Conservation (phyloP, 495 filamentous ascomycete species). For the Terfezia claveryi region DNA sequence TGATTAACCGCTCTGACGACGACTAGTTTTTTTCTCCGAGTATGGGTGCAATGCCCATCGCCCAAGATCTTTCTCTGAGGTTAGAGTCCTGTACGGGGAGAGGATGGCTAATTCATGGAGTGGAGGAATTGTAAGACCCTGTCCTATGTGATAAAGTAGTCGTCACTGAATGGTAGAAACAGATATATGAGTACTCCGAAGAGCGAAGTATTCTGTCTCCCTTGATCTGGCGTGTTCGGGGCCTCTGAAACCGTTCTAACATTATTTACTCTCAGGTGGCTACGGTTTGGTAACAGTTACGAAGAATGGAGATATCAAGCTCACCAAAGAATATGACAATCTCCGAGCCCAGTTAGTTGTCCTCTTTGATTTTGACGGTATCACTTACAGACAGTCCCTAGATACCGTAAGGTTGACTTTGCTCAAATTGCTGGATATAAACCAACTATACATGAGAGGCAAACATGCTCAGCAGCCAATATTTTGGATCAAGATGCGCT, state of each 20-base stretch:
- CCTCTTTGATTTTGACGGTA: no score
- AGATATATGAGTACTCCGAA: not conserved
- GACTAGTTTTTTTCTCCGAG: slow-evolving; percentile 69
- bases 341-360: slow-evolving; percentile 40
- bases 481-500: slow-evolving; percentile 21
- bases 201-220: not conserved
- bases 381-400: not conserved
- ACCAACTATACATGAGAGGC: slow-evolving; percentile 35
- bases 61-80: slow-evolving; percentile 67
- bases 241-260: no score
- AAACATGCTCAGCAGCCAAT: slow-evolving; percentile 26
- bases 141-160: slow-evolving; percentile 54
- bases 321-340: slow-evolving; percentile 49
- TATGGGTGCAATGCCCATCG: slow-evolving; percentile 69
- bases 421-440: slow-evolving; percentile 33
- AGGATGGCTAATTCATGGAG: slow-evolving; percentile 62
- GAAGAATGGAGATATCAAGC: slow-evolving; percentile 35
- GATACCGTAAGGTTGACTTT: slow-evolving; percentile 41
- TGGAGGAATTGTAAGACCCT: slow-evolving; percentile 58
- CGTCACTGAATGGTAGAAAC: slow-evolving; percentile 20
- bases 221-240: not conserved
- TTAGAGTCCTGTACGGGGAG: slow-evolving; percentile 52
- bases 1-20: no score
- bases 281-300: slow-evolving; percentile 58
- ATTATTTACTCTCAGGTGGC: not conserved